Conservation (phyloP, 306 rosid species). For the Quercus rubra region DNA sequence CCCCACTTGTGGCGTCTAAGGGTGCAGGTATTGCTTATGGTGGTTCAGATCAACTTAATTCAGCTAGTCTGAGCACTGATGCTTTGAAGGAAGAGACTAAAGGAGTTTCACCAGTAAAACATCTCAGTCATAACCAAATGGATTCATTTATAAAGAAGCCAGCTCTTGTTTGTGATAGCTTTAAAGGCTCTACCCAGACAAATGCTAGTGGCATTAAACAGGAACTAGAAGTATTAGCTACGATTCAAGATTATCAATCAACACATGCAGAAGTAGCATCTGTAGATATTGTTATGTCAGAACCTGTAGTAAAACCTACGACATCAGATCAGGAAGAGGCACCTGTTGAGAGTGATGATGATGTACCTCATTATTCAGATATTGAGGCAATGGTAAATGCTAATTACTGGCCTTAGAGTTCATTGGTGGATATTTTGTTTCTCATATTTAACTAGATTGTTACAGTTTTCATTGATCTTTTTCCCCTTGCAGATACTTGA, state of each 20-base stretch:
- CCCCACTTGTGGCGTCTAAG: slow-evolving; percentile 31
- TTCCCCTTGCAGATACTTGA: slow-evolving; percentile 73
- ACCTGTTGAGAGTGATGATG: slow-evolving; percentile 65
- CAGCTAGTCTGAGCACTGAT: slow-evolving; percentile 31
- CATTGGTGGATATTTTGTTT: slow-evolving; percentile 1
- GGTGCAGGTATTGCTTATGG: slow-evolving; percentile 34
- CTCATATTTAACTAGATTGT: slow-evolving; percentile 10
- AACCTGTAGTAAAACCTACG: slow-evolving; percentile 34
- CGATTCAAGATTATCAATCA: slow-evolving; percentile 39
- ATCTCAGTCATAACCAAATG: slow-evolving; percentile 27
- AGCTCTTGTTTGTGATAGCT: slow-evolving; percentile 30
- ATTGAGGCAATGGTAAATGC: slow-evolving; percentile 86
- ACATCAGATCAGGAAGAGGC: slow-evolving; percentile 48
- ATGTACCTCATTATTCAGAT: slow-evolving; percentile 84
- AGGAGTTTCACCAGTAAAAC: slow-evolving; percentile 29
- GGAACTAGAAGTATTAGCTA: slow-evolving; percentile 34
- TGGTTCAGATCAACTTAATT: slow-evolving; percentile 31
- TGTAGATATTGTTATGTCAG: slow-evolving; percentile 31
- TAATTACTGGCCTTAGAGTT: slow-evolving; percentile 8
- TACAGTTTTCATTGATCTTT: not conserved
- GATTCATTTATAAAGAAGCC: slow-evolving; percentile 40
- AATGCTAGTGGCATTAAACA: slow-evolving; percentile 38
- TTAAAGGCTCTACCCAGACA: slow-evolving; percentile 35
- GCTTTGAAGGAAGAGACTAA: slow-evolving; percentile 36
- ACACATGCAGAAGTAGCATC: slow-evolving; percentile 39